Evolutionary conservation across 2,329 filamentous ascomycete species (phyloP).

Genomic region (Hypoxylon sp.): DNA sequence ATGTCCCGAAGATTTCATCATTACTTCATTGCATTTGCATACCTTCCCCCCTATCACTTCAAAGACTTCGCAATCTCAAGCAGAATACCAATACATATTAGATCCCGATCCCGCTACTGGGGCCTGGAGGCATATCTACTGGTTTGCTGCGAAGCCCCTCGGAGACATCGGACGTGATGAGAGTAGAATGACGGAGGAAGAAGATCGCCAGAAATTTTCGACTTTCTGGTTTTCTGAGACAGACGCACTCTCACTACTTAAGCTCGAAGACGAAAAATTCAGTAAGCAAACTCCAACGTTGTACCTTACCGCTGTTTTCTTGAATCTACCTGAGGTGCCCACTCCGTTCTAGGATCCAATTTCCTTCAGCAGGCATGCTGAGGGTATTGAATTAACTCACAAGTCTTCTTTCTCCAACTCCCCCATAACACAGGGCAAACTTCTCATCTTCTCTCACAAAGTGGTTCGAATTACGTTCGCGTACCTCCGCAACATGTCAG

Average conservation of each 20-base stretch:
- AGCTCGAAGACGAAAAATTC: slow-evolving; percentile 53
- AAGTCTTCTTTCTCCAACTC: neutral
- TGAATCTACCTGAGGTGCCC: neutral
- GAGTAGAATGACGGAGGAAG: slow-evolving; percentile 48
- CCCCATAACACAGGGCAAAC: neutral
- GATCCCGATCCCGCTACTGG: slow-evolving; percentile 54
- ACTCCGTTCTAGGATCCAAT: neutral
- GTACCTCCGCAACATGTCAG: slow-evolving; percentile 50
- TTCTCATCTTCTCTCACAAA: slow-evolving; percentile 37
- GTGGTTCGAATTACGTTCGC: slow-evolving; percentile 52
- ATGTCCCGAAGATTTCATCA: slow-evolving; percentile 34
- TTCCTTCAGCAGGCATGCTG: neutral
- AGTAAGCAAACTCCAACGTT: slow-evolving; percentile 45
- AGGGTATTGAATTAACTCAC: neutral
- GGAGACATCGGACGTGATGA: slow-evolving; percentile 47
- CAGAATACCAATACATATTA: slow-evolving; percentile 32
- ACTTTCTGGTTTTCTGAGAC: slow-evolving; percentile 51
- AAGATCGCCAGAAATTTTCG: slow-evolving; percentile 51
- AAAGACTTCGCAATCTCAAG: slow-evolving; percentile 1
- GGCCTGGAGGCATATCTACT: slow-evolving; percentile 47
- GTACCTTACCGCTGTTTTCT: slow-evolving; percentile 3
- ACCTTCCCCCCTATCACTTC: neutral
- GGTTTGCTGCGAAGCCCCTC: slow-evolving; percentile 50
- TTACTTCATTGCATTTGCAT: neutral
- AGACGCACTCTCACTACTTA: slow-evolving; percentile 49